These are phyloP conservation scores for Yamadazyma ubonensis DNA, from an alignment of 805 yeast species.

Conservation along the genomic window DNA sequence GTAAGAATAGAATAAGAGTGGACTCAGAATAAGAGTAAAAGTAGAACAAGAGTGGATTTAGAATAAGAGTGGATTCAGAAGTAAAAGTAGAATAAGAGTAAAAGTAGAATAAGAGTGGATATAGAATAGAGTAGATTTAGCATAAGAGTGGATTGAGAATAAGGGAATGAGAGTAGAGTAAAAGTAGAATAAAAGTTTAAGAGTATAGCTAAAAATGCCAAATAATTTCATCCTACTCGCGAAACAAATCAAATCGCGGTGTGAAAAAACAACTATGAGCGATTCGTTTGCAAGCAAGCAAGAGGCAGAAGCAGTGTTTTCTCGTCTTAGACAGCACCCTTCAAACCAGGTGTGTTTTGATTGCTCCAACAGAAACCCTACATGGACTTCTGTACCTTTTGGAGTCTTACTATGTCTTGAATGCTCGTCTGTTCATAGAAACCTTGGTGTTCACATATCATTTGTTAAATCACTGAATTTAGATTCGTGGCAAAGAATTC, in stretches of 20 bases:
- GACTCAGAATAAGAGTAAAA: no score
- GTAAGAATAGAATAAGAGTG: no score
- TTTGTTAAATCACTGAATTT: slow-evolving; percentile 89
- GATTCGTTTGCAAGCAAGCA: slow-evolving; percentile 63
- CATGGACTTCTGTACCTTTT: slow-evolving; percentile 98
- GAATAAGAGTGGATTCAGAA: no score
- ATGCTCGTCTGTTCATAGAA: slow-evolving; percentile 94
- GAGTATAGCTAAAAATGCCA: no score
- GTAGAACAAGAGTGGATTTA: no score
- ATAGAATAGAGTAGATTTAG: no score
- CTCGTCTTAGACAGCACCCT: slow-evolving; percentile 57
- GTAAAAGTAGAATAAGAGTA: no score
- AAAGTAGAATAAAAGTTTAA: no score
- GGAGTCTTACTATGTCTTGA: slow-evolving; percentile 91
- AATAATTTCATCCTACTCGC: no score
- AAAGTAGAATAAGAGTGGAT: no score
- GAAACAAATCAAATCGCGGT: neutral
- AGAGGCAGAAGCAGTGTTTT: slow-evolving; percentile 65
- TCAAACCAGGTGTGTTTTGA: slow-evolving; percentile 90
- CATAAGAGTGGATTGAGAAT: no score
- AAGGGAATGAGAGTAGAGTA: no score
- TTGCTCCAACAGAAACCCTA: slow-evolving; percentile 90
- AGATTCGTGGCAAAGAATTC: slow-evolving; percentile 92
- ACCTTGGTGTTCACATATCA: slow-evolving; percentile 92
- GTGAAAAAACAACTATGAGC: slow-evolving; percentile 27